Conservation (phyloP, 2,329 filamentous ascomycete genomes). For the Diaporthe ilicicola region DNA sequence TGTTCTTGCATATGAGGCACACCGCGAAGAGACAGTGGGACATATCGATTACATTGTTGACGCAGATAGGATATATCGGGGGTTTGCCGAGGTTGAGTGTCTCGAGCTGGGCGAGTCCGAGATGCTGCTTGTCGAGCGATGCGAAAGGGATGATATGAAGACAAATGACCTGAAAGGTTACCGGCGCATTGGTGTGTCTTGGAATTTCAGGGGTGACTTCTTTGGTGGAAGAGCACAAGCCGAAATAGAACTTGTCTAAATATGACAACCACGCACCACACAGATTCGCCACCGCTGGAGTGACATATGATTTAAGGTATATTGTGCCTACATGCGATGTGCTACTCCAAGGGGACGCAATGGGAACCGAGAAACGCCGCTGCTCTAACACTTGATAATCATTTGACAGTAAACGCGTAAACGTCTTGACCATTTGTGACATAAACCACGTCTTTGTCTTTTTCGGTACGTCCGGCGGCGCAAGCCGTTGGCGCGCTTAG, state of each 20-base stretch:
- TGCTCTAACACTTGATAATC: no score
- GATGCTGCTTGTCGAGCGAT: not conserved
- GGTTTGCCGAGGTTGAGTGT: not conserved
- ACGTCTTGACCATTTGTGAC: not conserved
- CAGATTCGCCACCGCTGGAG: no score
- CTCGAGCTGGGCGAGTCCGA: not conserved
- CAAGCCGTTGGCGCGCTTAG: conserved; percentile 43
- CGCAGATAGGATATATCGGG: not conserved
- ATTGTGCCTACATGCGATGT: no score
- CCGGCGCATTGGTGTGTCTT: not conserved
- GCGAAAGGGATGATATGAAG: no score
- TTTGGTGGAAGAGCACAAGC: not conserved
- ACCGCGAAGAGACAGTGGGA: not conserved
- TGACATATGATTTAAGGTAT: no score
- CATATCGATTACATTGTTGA: not conserved
- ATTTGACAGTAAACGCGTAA: not conserved
- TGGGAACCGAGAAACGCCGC: no score
- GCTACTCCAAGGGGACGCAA: no score
- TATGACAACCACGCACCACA: no score
- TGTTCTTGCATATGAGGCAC: not conserved
- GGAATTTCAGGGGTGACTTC: not conserved
- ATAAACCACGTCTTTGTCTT: conserved; percentile 39
- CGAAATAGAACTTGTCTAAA: not conserved
- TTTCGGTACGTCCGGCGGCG: conserved; percentile 42
- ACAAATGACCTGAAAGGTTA: not conserved